These are phyloP conservation scores for Leccinum olivaceopallidum DNA, from an alignment of 768 basidiomycete species.

Conservation along the genomic window DNA sequence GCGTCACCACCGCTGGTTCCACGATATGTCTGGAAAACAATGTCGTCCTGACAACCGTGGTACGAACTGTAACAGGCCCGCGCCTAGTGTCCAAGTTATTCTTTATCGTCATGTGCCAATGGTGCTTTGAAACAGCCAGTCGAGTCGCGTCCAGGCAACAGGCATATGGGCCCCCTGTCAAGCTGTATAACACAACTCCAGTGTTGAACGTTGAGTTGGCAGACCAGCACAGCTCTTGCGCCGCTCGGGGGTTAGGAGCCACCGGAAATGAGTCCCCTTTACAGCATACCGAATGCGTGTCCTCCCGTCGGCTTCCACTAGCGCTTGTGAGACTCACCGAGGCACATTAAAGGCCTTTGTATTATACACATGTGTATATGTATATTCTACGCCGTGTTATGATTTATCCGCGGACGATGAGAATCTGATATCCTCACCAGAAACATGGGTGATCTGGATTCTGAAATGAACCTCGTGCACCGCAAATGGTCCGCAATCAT, in stretches of 20 bases:
- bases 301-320: not conserved
- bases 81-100: not conserved
- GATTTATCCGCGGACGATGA: not conserved
- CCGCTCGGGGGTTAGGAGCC: not conserved
- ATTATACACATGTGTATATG: not conserved
- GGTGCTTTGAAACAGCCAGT: not conserved
- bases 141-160: not conserved
- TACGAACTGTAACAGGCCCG: not conserved
- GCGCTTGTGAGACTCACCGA: not conserved
- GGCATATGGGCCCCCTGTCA: not conserved
- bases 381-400: not conserved
- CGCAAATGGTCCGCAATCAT: not conserved
- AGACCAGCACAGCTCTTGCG: not conserved
- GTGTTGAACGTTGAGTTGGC: not conserved
- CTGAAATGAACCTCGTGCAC: not conserved
- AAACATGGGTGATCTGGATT: not conserved
- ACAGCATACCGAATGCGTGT: not conserved
- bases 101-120: not conserved
- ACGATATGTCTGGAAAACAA: not conserved
- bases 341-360: not conserved
- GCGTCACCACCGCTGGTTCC: not conserved
- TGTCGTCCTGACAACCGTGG: not conserved
- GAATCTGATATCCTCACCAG: not conserved
- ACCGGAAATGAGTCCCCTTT: not conserved
- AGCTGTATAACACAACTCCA: not conserved